Evolutionary conservation across 495 filamentous ascomycete species (phyloP), one percentile per base, ranked within the genome.

Genomic region (Penicillium longicatenatum): DNA sequence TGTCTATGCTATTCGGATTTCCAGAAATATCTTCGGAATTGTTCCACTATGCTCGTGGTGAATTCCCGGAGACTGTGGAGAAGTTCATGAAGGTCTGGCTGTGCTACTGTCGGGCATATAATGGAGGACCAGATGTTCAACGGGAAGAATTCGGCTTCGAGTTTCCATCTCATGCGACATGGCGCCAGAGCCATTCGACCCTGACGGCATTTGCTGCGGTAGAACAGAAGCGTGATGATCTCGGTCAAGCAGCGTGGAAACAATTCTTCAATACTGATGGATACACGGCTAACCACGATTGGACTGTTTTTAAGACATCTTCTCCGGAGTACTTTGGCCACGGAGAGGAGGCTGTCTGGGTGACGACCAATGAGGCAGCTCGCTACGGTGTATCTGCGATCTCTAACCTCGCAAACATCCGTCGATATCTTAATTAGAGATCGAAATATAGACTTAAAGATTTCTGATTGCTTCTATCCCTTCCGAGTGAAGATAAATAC

Each of bases 1-100:
- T 68, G 16, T 68, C 65, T 20, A 65, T 65, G 58, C 45, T 68
- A 4, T 68, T 68, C 42, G 65, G 62, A 0, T 65, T 68, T 21
- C 61, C 61, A 1, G 65, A 68, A 24, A 48, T 64, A 10, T 21
- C 61, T n/a, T 35, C 62, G 6, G 65, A 68, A 22, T 35, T 65
- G 4, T 50, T 58, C 5, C 30, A 65, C n/a, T 68, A 60, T n/a
- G 46, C 33, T 6, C 35, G 45, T 8, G 31, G 49, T 16, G 57
- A 63, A 39, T 30, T 41, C 12, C 46, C 62, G 1, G 31, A 37
- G 0, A 42, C 41, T 0, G 35, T 62, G 21, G 16, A 26, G 9
- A 16, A 14, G 3, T 65, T 62, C 22, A 55, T 58, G 45, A 50
- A 54, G 31, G 59, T 57, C n/a, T 68, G 57, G 54, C 54, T 63